Conservation (phyloP, 371 early-diverging fungal species). For the Apophysomyces sp. region DNA sequence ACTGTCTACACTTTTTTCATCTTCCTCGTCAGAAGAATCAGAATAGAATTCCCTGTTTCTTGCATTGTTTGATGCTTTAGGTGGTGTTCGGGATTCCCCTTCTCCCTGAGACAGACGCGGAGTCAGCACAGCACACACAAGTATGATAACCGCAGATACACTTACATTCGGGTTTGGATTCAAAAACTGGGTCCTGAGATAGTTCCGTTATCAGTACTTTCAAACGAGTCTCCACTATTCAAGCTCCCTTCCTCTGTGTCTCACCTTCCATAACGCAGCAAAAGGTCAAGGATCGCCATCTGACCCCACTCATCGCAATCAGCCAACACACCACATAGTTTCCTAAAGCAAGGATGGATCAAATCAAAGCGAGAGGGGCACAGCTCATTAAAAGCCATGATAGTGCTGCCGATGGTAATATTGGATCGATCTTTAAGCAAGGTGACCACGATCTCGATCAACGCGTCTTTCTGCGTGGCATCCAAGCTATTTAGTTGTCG, state of each 20-base stretch:
- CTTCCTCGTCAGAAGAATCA: constrained; percentile 31
- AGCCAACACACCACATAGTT: constrained; percentile 79
- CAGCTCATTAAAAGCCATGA: constrained; percentile 84
- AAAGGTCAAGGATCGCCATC: constrained; percentile 76
- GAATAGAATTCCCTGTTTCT: constrained; percentile 35
- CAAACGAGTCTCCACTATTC: neutral
- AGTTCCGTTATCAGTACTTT: neutral
- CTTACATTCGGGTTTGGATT: constrained; percentile 56
- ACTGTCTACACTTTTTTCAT: constrained; percentile 30
- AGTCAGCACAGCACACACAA: neutral
- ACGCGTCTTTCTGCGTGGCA: constrained; percentile 67
- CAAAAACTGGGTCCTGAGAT: constrained; percentile 56
- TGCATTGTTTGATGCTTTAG: constrained; percentile 17
- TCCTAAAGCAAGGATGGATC: constrained; percentile 88
- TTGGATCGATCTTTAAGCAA: constrained; percentile 85
- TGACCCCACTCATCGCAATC: constrained; percentile 97
- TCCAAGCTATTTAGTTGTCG: constrained; percentile 64
- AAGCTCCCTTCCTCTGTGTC: neutral
- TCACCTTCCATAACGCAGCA: constrained; percentile 80
- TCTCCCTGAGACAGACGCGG: constrained; percentile 26
- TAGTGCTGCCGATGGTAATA: constrained; percentile 83
- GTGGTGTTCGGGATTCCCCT: constrained; percentile 28
- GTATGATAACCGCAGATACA: no score
- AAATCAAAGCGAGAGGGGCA: constrained; percentile 84
- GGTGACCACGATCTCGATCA: constrained; percentile 74